Base-by-base conservation (phyloP, 1,284 basidiomycete species). In the Leccinum fuscescens region DNA sequence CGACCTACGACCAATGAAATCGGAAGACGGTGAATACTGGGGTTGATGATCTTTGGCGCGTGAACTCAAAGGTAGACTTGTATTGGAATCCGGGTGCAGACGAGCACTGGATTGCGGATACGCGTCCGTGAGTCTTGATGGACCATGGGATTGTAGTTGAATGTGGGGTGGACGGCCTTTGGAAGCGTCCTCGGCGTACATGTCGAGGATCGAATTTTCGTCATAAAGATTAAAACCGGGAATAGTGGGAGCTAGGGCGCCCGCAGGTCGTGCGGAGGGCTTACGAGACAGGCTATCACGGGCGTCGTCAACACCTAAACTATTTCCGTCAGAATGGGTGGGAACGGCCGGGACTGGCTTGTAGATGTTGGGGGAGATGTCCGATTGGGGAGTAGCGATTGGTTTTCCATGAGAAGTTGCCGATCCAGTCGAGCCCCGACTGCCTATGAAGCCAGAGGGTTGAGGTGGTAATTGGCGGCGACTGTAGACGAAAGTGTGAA, bases 281-380 rank as follows among this genome's bases (percentile, higher is more conserved):
- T 66, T 69, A 17, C 61, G 67, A n/a, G 51, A 54, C 17, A 62
- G 55, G 27, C 52, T 68, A 54, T 63, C 72, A 27, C 63, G 62
- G 55, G 62, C 44, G 56, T 66, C 64, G 8, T 71, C 72, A 1
- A 48, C 22, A 6, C 48, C 55, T 9, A 49, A 37, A 24, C 49
- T 20, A 12, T 56, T 59, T 6, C 65, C 65, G 17, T 67, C 64
- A 4, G 61, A 17, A 14, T 60, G 55, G 9, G 57, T 52, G 6
- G 74, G 71, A 15, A 72, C 64, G 2, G 74, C 65, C 8, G 71
- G 71, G 6, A 72, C 72, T 15, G 72, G 72, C 58, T 73, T 73
- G 63, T 73, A 62, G 15, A 75, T 42, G 27, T 75, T 75, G 1
- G 64, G 64, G 7, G 20, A 12, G n/a, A 56, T 8, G 17, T 76